Evolutionary conservation across 345 rosid species (phyloP), one percentile per base, ranked within the genome.

Genomic region (Acer campestre): DNA sequence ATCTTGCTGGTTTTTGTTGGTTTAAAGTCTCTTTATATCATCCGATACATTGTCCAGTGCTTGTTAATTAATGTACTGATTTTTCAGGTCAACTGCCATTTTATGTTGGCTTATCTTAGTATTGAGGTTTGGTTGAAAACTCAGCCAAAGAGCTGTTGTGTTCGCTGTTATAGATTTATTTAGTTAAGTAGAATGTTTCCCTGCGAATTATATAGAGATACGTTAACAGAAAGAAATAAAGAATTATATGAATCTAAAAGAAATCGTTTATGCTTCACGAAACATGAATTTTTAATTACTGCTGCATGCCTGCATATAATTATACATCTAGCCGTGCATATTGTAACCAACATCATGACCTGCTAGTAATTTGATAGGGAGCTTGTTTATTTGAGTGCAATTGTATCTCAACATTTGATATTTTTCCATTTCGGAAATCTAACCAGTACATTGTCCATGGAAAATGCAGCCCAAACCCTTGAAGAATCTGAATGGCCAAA

Each of bases 391-490:
- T 70, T 40, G 29, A 42, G 56, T 22, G 68, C 49, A 18, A 61
- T 61, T 72, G 29, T 75, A 40, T 67, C 25, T 42, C 13, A 31
- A 46, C 49, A 9, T 18, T 18, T 65, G 27, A 22, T 70, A 1
- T 53, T 44, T 20, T 8, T 23, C 64, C 16, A 4, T 49, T 61
- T 65, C 56, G 23, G 35, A 58, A 56, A 27, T 67, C 75, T 81
- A 69, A 89, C 75, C 23, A 42, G 70, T 61, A 20, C 38, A 58
- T 69, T 78, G 53, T 61, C 58, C 56, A 1, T 82, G 78, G 62
- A 31, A 49, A 74, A 31, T 86, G 91, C 98, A 96, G 99, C 87
- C 98, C 53, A 96, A 92, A 80, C 98, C 99, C 29, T 78, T 85
- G 82, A 91, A 86, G 89, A 80, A 85, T 82, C 68, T 87, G 86